These are phyloP conservation scores for Syncephalastrum sp. DNA, from an alignment of 371 early-diverging fungal genomes.

Conservation along the genomic window DNA sequence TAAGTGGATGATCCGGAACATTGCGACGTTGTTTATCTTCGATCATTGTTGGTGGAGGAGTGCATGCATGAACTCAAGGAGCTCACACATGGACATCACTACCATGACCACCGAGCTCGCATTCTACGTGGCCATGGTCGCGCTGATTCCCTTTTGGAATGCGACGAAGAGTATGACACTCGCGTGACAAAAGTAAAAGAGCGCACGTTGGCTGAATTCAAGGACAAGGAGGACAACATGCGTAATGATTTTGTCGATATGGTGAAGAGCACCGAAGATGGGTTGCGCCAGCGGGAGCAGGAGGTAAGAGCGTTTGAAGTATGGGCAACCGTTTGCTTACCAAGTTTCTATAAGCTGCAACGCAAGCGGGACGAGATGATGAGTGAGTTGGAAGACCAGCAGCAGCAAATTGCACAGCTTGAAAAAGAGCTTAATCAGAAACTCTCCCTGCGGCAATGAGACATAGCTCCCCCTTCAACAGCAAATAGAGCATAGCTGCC, in stretches of 20 bases:
- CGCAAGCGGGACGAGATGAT: constrained; percentile 19
- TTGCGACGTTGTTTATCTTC: constrained; percentile 85
- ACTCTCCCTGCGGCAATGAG: background rate
- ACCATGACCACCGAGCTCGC: constrained; percentile 75
- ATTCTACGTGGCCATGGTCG: constrained; percentile 62
- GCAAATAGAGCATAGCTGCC: no score
- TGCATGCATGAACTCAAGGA: constrained; percentile 84
- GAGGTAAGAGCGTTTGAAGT: constrained; percentile 19
- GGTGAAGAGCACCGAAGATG: constrained; percentile 75
- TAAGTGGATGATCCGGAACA: constrained; percentile 83
- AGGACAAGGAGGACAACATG: constrained; percentile 72
- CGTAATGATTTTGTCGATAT: constrained; percentile 69
- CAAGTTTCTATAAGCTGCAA: constrained; percentile 12
- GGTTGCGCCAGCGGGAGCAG: constrained; percentile 67
- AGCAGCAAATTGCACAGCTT: constrained; percentile 12
- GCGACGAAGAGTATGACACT: constrained; percentile 74
- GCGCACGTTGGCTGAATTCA: constrained; percentile 65
- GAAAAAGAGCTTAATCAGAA: constrained; percentile 20
- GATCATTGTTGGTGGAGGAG: constrained; percentile 68
- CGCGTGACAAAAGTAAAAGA: constrained; percentile 58
- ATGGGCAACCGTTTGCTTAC: background rate
- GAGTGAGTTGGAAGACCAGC: constrained; percentile 26
- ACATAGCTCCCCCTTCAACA: no score
- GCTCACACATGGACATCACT: constrained; percentile 76
- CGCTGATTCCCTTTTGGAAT: constrained; percentile 70